Conservation (phyloP, 768 basidiomycete genomes). For the Termitomyces bulborhizus region DNA sequence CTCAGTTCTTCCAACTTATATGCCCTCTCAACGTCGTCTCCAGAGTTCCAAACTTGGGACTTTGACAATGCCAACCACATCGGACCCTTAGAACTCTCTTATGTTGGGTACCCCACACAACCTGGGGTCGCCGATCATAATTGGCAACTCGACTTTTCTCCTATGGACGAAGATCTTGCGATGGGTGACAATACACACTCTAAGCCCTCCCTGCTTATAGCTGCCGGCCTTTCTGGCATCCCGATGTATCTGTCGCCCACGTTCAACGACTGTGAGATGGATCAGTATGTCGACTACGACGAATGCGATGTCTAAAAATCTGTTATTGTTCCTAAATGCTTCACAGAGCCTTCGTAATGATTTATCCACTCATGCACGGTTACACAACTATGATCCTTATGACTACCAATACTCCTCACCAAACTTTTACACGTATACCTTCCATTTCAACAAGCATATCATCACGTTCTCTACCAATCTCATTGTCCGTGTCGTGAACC, state of each 20-base stretch:
- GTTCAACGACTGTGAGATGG: conserved; percentile 9
- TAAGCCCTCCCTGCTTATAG: background rate
- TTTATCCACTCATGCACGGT: background rate
- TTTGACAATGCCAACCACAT: background rate
- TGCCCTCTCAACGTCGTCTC: background rate
- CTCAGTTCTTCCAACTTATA: background rate
- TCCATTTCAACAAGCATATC: too few relatives aligned
- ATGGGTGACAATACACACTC: background rate
- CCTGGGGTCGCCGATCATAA: background rate
- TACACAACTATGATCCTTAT: background rate
- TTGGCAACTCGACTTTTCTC: background rate
- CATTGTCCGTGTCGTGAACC: background rate
- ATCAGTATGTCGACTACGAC: conserved; percentile 11
- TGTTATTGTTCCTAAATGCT: background rate
- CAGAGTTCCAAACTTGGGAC: background rate
- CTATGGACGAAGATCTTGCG: background rate
- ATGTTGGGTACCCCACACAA: background rate
- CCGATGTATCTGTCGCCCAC: background rate
- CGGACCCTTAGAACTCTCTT: conserved; percentile 2
- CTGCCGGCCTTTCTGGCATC: background rate
- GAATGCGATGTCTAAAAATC: conserved; percentile 2
- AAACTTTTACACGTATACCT: background rate
- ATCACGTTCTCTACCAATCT: background rate
- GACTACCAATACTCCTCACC: background rate
- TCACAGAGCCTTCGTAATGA: background rate